A percentile compares a stretch with the other conserved stretches of the same genome.
Evolutionary conservation across 306 rosid genomes (phyloP).

Genomic region (Malus domestica): ASM211411v1 NC_041801.1:34542501-34543000

Average conservation of each 20-base stretch:
- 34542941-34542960: neutral
- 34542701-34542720: neutral
- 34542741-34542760: slow-evolving; percentile 16
- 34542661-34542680: too few species aligned
- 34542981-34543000: neutral
- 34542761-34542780: slow-evolving; percentile 14
- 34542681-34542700: too few species aligned
- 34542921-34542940: too few species aligned
- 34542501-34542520: too few species aligned
- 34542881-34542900: neutral
- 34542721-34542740: neutral
- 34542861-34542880: neutral
- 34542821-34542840: neutral
- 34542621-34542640: too few species aligned
- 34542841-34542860: neutral
- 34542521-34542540: too few species aligned
- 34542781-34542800: slow-evolving; percentile 12
- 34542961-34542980: neutral
- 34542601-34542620: too few species aligned
- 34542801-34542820: slow-evolving; percentile 7
- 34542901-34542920: too few species aligned
- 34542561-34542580: too few species aligned
- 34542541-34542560: too few species aligned
- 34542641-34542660: too few species aligned
- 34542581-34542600: too few species aligned